A percentile compares a stretch with the other conserved stretches of the same genome.
phyloP scores from a whole-genome alignment of 768 basidiomycete species.

The Russula compacta region DNA sequence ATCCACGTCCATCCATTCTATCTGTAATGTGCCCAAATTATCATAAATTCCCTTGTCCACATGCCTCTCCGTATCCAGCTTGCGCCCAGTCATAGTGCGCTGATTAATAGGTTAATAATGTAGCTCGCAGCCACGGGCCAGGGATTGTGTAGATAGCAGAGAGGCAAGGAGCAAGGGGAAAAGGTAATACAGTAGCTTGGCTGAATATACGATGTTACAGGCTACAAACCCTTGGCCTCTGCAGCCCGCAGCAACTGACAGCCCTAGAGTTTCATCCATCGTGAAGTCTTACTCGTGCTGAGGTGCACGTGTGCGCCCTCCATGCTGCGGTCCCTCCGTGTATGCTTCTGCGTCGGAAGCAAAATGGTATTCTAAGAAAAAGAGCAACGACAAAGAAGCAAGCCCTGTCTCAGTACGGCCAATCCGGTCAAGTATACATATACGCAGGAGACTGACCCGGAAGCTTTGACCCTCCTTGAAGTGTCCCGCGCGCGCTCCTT shows the following conservation, averaged over 20 bases:
- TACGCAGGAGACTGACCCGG: constrained; percentile 2
- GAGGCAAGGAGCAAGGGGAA: too few species aligned
- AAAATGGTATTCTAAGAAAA: constrained; percentile 53
- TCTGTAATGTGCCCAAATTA: too few species aligned
- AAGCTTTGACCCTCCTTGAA: constrained; percentile 18
- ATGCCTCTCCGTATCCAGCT: too few species aligned
- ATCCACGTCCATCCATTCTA: too few species aligned
- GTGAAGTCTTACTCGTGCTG: constrained; percentile 53
- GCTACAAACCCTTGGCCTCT: too few species aligned
- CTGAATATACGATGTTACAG: too few species aligned
- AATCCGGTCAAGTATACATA: neutral
- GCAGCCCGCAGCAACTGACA: neutral
- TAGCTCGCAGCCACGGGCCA: too few species aligned
- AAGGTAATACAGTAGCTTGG: too few species aligned
- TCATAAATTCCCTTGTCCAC: too few species aligned
- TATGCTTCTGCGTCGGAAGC: constrained; percentile 51
- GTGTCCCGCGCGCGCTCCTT: constrained; percentile 1
- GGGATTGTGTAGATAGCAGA: too few species aligned
- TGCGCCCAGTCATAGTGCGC: too few species aligned
- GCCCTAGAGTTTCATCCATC: constrained; percentile 39
- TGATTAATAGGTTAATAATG: too few species aligned
- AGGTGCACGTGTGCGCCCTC: constrained; percentile 60
- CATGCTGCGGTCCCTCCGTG: constrained; percentile 56
- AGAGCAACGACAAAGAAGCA: neutral
- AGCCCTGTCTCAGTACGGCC: neutral